A percentile compares a stretch with the other conserved stretches of the same genome.
phyloP scores from a whole-genome alignment of 129 eudicot genomes.

The Solidago caesia region DNA sequence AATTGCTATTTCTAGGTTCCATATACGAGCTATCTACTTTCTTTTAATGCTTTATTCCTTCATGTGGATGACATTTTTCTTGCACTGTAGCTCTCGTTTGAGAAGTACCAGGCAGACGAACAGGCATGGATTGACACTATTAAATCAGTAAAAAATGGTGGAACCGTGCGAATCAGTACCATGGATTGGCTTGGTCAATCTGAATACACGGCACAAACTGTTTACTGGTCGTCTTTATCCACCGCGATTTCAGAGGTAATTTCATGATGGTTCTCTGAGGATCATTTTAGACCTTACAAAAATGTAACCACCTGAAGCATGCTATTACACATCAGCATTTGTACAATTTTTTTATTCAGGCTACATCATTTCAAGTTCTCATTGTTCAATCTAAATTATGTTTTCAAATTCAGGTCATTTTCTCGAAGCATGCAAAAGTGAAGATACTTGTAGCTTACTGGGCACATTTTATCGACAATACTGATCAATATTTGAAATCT shows the following conservation, averaged over 20 bases:
- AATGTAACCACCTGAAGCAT: neutral
- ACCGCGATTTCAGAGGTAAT: slow-evolving; percentile 74
- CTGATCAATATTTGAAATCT: slow-evolving; percentile 68
- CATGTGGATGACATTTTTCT: neutral
- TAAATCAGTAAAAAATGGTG: slow-evolving; percentile 60
- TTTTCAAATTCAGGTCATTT: slow-evolving; percentile 47
- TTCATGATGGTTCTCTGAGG: neutral
- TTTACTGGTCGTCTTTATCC: slow-evolving; percentile 78
- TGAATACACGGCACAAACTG: slow-evolving; percentile 45
- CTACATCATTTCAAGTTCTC: neutral
- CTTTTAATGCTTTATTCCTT: neutral
- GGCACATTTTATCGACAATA: slow-evolving; percentile 65
- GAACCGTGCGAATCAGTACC: slow-evolving; percentile 66
- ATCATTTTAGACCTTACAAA: neutral
- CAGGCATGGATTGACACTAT: slow-evolving; percentile 88
- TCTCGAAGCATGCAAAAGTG: slow-evolving; percentile 70
- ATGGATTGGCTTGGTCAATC: slow-evolving; percentile 99
- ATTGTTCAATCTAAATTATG: neutral
- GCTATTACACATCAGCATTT: neutral
- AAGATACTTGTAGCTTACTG: slow-evolving; percentile 71
- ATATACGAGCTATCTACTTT: neutral
- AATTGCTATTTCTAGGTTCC: neutral
- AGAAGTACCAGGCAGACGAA: slow-evolving; percentile 71
- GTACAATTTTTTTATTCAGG: neutral
- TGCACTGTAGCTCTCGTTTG: slow-evolving; percentile 62